These are phyloP conservation scores for Daedalea quercina DNA, from an alignment of 768 basidiomycete genomes.

Conservation along the genomic window DNA sequence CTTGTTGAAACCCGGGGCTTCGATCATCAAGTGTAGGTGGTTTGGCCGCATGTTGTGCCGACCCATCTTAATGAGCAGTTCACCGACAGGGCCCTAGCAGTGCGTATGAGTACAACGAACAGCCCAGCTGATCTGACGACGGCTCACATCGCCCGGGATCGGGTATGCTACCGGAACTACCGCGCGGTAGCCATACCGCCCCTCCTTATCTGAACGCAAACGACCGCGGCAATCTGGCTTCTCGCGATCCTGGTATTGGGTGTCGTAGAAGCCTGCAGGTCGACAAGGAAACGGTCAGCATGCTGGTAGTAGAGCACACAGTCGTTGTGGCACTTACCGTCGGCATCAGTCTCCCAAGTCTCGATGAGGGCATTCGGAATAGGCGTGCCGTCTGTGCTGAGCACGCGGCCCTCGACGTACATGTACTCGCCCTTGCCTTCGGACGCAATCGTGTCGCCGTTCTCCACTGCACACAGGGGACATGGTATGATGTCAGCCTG, in stretches of 20 bases:
- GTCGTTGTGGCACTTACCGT: no score
- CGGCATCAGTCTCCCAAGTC: constrained; percentile 77
- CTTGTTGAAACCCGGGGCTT: constrained; percentile 66
- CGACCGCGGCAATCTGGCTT: constrained; percentile 72
- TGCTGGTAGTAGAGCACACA: no score
- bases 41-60: constrained; percentile 77
- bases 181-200: constrained; percentile 64
- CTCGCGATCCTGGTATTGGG: constrained; percentile 47
- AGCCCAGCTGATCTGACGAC: background rate
- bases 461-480: constrained; percentile 44
- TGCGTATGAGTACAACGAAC: constrained; percentile 1
- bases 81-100: constrained; percentile 63
- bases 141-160: constrained; percentile 61
- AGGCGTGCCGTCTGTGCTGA: constrained; percentile 53
- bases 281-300: constrained; percentile 10
- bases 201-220: constrained; percentile 50
- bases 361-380: constrained; percentile 63
- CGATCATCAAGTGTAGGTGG: constrained; percentile 70
- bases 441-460: constrained; percentile 75
- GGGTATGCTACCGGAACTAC: constrained; percentile 67
- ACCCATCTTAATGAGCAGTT: constrained; percentile 44
- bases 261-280: constrained; percentile 29
- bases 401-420: constrained; percentile 69
- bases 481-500: constrained; percentile 3
- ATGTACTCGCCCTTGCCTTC: constrained; percentile 84